Conservation (phyloP, 495 filamentous ascomycete genomes). For the Daldinia decipiens region DNA sequence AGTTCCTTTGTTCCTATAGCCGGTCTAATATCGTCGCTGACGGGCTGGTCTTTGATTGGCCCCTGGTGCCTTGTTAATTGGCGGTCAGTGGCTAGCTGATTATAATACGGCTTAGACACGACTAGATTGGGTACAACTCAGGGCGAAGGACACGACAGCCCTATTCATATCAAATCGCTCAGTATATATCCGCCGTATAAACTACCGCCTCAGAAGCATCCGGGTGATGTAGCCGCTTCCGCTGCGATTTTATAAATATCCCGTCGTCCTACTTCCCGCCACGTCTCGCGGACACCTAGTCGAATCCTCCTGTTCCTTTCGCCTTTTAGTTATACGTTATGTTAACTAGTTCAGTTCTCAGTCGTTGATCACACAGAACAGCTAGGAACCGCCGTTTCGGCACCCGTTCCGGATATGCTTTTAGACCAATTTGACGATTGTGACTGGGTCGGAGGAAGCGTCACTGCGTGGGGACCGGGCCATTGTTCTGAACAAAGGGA, state of each 20-base stretch:
- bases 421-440: conserved; percentile 53
- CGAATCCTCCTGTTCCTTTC: not conserved
- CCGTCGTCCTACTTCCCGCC: not conserved
- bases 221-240: conserved; percentile 44
- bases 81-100: conserved; percentile 31
- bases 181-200: conserved; percentile 19
- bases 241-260: conserved; percentile 8
- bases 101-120: conserved; percentile 13
- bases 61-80: not conserved
- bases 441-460: conserved; percentile 46
- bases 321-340: not conserved
- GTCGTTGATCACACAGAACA: not conserved
- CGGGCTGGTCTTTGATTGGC: conserved; percentile 20
- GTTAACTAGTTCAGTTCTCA: conserved; percentile 4
- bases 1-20: conserved; percentile 4
- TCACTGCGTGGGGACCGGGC: conserved; percentile 29
- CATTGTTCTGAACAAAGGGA: not conserved
- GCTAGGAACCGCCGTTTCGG: not conserved
- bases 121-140: conserved; percentile 14
- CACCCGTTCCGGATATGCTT: conserved; percentile 13
- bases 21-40: conserved; percentile 28
- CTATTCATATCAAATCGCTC: conserved; percentile 11
- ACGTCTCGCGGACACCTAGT: conserved; percentile 10
- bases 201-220: conserved; percentile 2
- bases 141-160: conserved; percentile 10